Conservation (phyloP, 305 asterid genomes). For the Plantago coronopus region DNA sequence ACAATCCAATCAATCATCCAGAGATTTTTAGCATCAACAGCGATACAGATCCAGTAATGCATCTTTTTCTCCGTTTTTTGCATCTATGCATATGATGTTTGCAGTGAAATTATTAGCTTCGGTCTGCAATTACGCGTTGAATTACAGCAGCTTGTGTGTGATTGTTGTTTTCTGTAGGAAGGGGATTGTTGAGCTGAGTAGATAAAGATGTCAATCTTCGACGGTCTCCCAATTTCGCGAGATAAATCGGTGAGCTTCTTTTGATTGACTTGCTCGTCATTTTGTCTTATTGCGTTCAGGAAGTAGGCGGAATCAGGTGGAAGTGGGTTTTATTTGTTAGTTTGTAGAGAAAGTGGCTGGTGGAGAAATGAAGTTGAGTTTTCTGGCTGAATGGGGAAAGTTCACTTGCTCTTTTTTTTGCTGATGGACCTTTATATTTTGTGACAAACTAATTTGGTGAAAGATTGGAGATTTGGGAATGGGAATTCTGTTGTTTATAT, state of each 20-base stretch:
- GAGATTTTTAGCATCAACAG: not conserved
- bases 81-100: not conserved
- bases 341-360: not conserved
- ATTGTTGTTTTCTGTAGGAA: slow-evolving; percentile 19
- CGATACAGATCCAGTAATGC: slow-evolving; percentile 36
- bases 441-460: not conserved
- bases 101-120: not conserved
- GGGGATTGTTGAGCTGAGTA: slow-evolving; percentile 38
- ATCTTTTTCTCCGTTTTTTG: not conserved
- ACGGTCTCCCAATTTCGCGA: slow-evolving; percentile 83
- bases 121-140: not conserved
- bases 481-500: slow-evolving; percentile 13
- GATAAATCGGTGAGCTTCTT: slow-evolving; percentile 73
- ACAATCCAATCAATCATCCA: not conserved
- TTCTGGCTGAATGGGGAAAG: not conserved
- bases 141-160: slow-evolving; percentile 8
- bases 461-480: not conserved
- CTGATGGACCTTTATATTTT: not conserved
- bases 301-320: not conserved
- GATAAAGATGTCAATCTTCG: slow-evolving; percentile 77
- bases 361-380: not conserved
- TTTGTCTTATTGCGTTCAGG: not conserved
- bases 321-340: not conserved
- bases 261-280: slow-evolving; percentile 9
- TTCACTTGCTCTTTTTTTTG: not conserved